Base-by-base conservation (phyloP, 768 basidiomycete species). In the Leccinellum rugosiceps region DNA sequence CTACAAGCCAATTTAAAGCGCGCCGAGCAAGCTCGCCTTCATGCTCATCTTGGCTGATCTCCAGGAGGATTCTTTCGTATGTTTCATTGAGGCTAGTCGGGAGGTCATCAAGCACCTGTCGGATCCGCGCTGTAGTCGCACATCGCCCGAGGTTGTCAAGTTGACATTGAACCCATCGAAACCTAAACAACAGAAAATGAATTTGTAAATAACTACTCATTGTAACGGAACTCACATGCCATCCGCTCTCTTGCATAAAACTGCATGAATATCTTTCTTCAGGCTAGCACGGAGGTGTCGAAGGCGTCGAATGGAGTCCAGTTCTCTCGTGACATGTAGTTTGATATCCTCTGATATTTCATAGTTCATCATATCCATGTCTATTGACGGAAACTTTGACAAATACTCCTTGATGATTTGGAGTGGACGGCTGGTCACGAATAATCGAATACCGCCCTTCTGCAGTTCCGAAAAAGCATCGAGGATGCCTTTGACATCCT, bases 121-220 rank as follows among this genome's bases (percentile, higher is more conserved):
- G 55, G 10, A 63, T n/a, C 10, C 34, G 19, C 6, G 17, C 15
- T 4, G 21, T 0, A 6, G 63, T 54, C n/a, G 26, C 2, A 7
- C 62, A 63, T 38, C 6, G 13, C 19, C 34, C 31, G 3, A 63
- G 28, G 0, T 2, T n/a, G n/a, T 17, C 3, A 25, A 64, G 49
- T 31, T 63, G 63, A 44, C 62, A 63, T 11, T 63, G 55, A 10
- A 49, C 55, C 63, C 62, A 64, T 8, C 62, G 55, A 21, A 63
- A 63, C 63, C 62, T 60, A 8, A 8, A 21, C 2, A 19, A 23
- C 2, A n/a, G 17, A 35, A 35, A 0, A 35, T 15, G 15, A 0
- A 15, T 35, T 15, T 35, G 15, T 17, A 7, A 1, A 35, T 15
- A 35, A 1, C 6, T 35, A 35, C 3, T 6, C 17, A 2, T 4